Conservation (phyloP, 345 rosid species). For the Eucalyptus marginata region DNA sequence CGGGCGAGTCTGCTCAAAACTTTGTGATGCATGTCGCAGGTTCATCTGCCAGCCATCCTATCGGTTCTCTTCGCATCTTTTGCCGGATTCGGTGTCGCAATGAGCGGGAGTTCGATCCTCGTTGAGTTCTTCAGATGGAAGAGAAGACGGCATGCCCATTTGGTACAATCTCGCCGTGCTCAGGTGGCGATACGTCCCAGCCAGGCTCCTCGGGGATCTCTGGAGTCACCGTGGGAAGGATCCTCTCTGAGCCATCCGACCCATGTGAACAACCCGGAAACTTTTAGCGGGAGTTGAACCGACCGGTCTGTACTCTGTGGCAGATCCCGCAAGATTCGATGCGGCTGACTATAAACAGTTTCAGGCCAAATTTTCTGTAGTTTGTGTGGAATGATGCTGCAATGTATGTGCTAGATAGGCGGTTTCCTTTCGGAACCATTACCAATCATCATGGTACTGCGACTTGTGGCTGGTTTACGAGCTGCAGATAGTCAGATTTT, state of each 20-base stretch:
- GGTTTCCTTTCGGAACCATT: not conserved
- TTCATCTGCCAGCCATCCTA: constrained; percentile 55
- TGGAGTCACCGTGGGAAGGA: not conserved
- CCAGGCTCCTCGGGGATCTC: constrained; percentile 1
- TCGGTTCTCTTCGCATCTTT: constrained; percentile 72
- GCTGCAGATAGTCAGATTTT: not conserved
- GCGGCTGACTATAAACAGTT: not conserved
- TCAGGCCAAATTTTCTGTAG: not conserved
- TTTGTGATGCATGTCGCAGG: constrained; percentile 14
- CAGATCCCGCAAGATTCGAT: not conserved
- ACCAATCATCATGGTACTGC: not conserved
- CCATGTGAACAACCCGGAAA: not conserved
- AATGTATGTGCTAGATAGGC: not conserved
- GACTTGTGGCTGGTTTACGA: not conserved
- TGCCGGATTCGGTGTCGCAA: constrained; percentile 75
- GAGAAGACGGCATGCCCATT: constrained; percentile 29
- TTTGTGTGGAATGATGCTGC: not conserved
- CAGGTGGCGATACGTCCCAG: constrained; percentile 11
- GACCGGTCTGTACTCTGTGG: not conserved
- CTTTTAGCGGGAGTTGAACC: not conserved
- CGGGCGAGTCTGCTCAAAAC: not conserved
- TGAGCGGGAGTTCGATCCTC: constrained; percentile 71
- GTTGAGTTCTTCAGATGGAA: constrained; percentile 72
- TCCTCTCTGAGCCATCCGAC: not conserved
- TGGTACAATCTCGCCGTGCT: not conserved